Conservation (phyloP, 306 rosid species). For the Cotoneaster glaucophyllus region DNA sequence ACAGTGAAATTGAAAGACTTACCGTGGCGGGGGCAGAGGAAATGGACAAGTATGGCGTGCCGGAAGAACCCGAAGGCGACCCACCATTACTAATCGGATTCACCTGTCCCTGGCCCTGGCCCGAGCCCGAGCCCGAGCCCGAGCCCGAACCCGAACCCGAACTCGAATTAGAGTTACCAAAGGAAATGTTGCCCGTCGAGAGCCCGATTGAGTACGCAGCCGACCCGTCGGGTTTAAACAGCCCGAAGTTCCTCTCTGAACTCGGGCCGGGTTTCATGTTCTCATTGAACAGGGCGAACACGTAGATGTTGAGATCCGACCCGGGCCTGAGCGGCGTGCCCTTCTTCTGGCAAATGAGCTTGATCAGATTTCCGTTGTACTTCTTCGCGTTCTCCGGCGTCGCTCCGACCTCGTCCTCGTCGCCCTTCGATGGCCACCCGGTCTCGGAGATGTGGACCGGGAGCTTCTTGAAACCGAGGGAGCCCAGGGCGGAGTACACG, state of each 20-base stretch:
- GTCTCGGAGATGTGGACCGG: slow-evolving; percentile 94
- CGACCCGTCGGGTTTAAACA: slow-evolving; percentile 80
- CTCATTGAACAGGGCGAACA: slow-evolving; percentile 88
- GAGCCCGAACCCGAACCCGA: neutral
- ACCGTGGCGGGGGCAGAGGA: slow-evolving; percentile 53
- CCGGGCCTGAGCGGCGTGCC: slow-evolving; percentile 81
- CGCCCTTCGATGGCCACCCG: slow-evolving; percentile 99
- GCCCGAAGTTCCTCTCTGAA: slow-evolving; percentile 87
- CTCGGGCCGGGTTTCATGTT: slow-evolving; percentile 95
- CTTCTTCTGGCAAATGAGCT: slow-evolving; percentile 39
- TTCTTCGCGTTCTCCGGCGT: slow-evolving; percentile 74
- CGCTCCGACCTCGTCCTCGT: slow-evolving; percentile 74
- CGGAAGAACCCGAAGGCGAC: slow-evolving; percentile 39
- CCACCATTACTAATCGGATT: slow-evolving; percentile 1
- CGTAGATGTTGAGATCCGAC: slow-evolving; percentile 74
- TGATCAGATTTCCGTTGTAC: slow-evolving; percentile 76
- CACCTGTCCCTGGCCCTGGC: slow-evolving; percentile 1
- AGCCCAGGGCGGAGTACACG: slow-evolving; percentile 54
- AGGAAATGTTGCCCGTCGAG: slow-evolving; percentile 11
- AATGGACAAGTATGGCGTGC: slow-evolving; percentile 70
- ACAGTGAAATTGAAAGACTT: neutral
- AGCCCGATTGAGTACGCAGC: slow-evolving; percentile 62
- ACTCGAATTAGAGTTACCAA: slow-evolving; percentile 14
- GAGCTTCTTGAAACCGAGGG: slow-evolving; percentile 54
- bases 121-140: no score